phyloP scores from a whole-genome alignment of 179 eudicot genomes.

The Silene coronaria region DNA sequence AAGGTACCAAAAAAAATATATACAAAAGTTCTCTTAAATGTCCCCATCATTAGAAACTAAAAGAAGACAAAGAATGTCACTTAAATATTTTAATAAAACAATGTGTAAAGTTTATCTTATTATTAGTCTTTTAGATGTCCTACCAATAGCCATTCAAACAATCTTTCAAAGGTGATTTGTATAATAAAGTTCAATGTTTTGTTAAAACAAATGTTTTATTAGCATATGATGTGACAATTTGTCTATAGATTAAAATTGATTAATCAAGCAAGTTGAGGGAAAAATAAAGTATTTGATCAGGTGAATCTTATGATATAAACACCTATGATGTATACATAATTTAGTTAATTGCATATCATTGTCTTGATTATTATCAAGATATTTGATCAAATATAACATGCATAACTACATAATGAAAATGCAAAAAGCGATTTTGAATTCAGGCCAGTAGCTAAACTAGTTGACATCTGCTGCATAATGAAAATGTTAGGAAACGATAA shows the following conservation, averaged over 20 bases:
- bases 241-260: not conserved
- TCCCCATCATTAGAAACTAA: constrained; percentile 26
- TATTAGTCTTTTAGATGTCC: constrained; percentile 27
- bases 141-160: constrained; percentile 19
- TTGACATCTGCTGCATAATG: not conserved
- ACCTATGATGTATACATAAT: not conserved
- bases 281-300: not conserved
- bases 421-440: not conserved
- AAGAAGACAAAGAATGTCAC: constrained; percentile 18
- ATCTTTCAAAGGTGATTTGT: not conserved
- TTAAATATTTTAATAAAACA: not conserved
- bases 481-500: not conserved
- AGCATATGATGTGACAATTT: not conserved
- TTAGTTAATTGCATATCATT: not conserved
- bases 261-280: constrained; percentile 1
- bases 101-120: not conserved
- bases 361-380: constrained; percentile 1
- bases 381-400: not conserved
- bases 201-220: not conserved
- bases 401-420: not conserved
- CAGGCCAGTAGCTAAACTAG: no score
- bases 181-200: not conserved
- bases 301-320: constrained; percentile 7
- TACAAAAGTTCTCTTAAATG: constrained; percentile 14
- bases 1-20: constrained; percentile 18